These are phyloP conservation scores for Articulospora tetracladia DNA, from an alignment of 495 filamentous ascomycete genomes.

Conservation along the genomic window DNA sequence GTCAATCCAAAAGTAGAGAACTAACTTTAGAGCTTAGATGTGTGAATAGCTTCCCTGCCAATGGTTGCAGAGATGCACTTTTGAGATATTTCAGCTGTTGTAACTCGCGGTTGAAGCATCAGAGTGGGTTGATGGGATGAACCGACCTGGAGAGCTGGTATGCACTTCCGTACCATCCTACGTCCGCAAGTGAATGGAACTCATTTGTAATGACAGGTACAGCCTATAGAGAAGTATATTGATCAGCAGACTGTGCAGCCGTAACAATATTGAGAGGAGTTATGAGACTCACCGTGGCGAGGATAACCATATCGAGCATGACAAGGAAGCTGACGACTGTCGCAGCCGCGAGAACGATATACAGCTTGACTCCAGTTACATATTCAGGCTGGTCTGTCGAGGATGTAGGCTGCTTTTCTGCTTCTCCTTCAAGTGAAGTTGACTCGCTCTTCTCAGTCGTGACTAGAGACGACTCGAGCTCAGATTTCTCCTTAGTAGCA, in stretches of 20 bases:
- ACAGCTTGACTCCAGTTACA: background rate
- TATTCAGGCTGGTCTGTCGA: constrained; percentile 2
- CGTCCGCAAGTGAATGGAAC: constrained; percentile 33
- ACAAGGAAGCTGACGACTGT: background rate
- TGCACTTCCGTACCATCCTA: constrained; percentile 49
- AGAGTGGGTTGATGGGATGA: background rate
- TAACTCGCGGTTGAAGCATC: background rate
- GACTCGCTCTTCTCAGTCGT: too few species aligned
- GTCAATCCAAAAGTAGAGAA: background rate
- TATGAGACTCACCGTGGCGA: background rate
- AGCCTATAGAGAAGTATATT: constrained; percentile 21
- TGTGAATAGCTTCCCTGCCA: constrained; percentile 42
- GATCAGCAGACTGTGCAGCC: background rate
- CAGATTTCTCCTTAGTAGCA: too few species aligned
- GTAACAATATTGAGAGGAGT: background rate
- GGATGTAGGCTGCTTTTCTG: too few species aligned
- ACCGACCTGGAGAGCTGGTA: constrained; percentile 39
- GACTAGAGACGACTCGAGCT: too few species aligned
- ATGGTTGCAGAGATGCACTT: constrained; percentile 39
- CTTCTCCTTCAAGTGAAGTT: too few species aligned
- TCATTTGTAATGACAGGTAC: constrained; percentile 37
- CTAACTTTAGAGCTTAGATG: constrained; percentile 38
- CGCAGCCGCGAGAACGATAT: constrained; percentile 23
- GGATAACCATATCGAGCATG: background rate
- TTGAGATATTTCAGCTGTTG: background rate